Evolutionary conservation across 2,329 filamentous ascomycete genomes (phyloP).

Genomic region (Sordariomycetes sp.): DNA sequence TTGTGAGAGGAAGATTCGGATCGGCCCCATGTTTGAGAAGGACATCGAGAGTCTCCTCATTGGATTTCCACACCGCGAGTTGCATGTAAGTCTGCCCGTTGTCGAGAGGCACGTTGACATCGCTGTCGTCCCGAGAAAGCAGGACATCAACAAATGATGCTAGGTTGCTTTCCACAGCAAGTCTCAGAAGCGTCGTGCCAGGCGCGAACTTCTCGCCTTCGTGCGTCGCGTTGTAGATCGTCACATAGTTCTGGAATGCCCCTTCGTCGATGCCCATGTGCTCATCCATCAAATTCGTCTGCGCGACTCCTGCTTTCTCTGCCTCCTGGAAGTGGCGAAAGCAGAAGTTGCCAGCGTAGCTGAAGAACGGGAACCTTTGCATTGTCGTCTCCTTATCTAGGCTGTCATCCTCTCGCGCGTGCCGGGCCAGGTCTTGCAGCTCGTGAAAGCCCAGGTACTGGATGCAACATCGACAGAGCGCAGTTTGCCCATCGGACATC

Average conservation of each 20-base stretch:
- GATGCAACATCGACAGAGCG: neutral
- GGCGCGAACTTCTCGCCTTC: neutral
- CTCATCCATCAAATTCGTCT: neutral
- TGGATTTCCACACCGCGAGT: neutral
- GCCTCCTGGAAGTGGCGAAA: neutral
- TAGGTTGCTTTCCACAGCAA: neutral
- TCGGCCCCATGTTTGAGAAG: neutral
- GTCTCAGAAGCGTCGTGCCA: neutral
- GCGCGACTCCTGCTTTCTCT: neutral
- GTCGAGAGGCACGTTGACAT: neutral
- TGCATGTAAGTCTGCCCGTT: neutral
- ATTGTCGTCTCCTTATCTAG: neutral
- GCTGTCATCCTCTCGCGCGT: neutral
- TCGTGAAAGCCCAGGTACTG: neutral
- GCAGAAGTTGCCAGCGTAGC: neutral
- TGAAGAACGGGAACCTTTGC: neutral
- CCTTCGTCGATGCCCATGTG: neutral
- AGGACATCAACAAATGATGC: neutral
- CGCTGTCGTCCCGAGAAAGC: neutral
- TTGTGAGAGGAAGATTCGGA: neutral
- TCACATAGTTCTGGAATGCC: neutral
- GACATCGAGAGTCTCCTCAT: neutral
- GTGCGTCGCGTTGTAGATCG: neutral
- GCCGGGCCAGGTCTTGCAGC: neutral
- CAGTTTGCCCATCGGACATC: neutral